These are phyloP conservation scores for Carpinus fangiana DNA, from an alignment of 306 rosid species.

Conservation along the genomic window DNA sequence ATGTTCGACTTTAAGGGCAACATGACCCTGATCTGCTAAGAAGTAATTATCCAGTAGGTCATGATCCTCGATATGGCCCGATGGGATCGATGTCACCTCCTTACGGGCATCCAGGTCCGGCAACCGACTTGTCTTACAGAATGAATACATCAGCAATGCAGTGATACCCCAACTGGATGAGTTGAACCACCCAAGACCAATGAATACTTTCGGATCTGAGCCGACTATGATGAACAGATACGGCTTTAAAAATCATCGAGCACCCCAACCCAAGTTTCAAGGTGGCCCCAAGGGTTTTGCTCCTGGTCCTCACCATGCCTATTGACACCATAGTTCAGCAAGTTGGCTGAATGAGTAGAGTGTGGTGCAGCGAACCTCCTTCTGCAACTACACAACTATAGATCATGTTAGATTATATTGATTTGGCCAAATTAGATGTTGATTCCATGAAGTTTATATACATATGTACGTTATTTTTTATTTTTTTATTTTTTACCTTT, in stretches of 20 bases:
- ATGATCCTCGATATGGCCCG: constrained; percentile 32
- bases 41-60: constrained; percentile 31
- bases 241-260: constrained; percentile 24
- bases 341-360: constrained; percentile 58
- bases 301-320: constrained; percentile 32
- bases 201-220: constrained; percentile 35
- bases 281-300: constrained; percentile 39
- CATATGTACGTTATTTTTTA: too few species aligned
- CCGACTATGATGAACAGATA: constrained; percentile 28
- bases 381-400: not conserved
- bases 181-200: constrained; percentile 40
- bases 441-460: too few species aligned
- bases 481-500: too few species aligned
- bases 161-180: constrained; percentile 65
- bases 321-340: constrained; percentile 47
- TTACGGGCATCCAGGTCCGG: constrained; percentile 30
- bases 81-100: constrained; percentile 22
- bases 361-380: not conserved
- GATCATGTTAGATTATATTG: too few species aligned
- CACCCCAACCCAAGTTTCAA: constrained; percentile 39
- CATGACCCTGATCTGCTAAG: constrained; percentile 30
- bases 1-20: constrained; percentile 34
- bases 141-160: constrained; percentile 51
- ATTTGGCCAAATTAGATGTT: too few species aligned
- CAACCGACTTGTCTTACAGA: constrained; percentile 33